Conservation (phyloP, 2,329 filamentous ascomycete species). For the Teratosphaeria nubilosa region DNA sequence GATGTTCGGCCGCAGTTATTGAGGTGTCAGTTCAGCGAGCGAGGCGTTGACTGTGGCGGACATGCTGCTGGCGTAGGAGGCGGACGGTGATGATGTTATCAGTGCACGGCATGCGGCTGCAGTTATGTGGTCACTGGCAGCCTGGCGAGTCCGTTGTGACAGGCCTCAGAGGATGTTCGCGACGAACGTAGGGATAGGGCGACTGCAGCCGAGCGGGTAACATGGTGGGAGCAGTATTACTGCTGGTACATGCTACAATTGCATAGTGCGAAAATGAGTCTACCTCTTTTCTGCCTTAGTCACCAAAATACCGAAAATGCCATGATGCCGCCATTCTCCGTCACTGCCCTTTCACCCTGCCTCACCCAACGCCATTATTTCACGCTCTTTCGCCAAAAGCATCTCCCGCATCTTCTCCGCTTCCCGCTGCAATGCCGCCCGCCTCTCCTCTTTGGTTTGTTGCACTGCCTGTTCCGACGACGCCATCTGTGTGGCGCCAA, state of each 20-base stretch:
- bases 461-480: conserved; percentile 6
- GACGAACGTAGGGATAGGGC: neutral
- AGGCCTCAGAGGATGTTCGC: too few species aligned
- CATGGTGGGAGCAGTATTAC: neutral
- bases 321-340: neutral
- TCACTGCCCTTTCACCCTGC: conserved; percentile 5
- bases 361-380: conserved; percentile 43
- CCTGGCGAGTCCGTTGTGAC: too few species aligned
- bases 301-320: neutral
- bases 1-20: conserved; percentile 64
- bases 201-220: neutral
- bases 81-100: neutral
- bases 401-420: conserved; percentile 66
- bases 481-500: conserved; percentile 24
- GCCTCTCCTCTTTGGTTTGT: conserved; percentile 48
- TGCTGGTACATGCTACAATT: neutral
- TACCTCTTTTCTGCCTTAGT: neutral
- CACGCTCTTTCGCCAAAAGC: conserved; percentile 62
- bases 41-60: neutral
- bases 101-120: neutral
- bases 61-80: neutral
- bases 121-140: too few species aligned
- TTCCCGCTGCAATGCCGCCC: conserved; percentile 59
- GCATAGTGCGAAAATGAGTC: neutral
- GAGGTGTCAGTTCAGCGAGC: conserved; percentile 4